A percentile compares a stretch with the other conserved stretches of the same genome.
Evolutionary conservation across 768 basidiomycete genomes (phyloP).

Genomic region (Boletus subcaerulescens): DNA sequence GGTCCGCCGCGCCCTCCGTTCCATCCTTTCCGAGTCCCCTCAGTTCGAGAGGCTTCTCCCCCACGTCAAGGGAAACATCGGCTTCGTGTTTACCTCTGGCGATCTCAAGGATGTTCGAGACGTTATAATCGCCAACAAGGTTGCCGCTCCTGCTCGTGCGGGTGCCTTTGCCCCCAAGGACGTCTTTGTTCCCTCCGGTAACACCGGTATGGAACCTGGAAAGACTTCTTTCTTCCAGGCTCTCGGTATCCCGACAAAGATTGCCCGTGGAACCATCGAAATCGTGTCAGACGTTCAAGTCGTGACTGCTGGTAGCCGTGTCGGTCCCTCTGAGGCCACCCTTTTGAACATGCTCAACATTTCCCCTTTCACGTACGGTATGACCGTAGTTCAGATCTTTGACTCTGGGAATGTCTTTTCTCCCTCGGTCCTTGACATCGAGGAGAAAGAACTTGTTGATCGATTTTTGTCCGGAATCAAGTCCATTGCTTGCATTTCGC

Average conservation of each 20-base stretch:
- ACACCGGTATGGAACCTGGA: constrained; percentile 99
- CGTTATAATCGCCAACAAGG: constrained; percentile 93
- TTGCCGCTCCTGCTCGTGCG: constrained; percentile 97
- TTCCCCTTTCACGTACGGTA: constrained; percentile 99
- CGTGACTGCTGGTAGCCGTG: constrained; percentile 87
- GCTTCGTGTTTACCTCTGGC: constrained; percentile 92
- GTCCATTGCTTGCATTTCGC: constrained; percentile 92
- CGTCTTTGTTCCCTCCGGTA: constrained; percentile 88
- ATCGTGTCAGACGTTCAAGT: constrained; percentile 97
- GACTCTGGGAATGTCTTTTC: constrained; percentile 92
- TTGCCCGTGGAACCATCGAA: constrained; percentile 99
- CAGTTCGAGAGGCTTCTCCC: constrained; percentile 97
- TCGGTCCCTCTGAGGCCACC: constrained; percentile 96
- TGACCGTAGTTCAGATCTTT: constrained; percentile 97
- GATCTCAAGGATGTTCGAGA: constrained; percentile 97
- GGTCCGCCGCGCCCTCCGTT: constrained; percentile 96
- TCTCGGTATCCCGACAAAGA: constrained; percentile 98
- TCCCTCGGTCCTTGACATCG: constrained; percentile 87
- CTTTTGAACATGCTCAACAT: constrained; percentile 99
- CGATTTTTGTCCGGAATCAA: constrained; percentile 93
- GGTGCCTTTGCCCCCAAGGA: constrained; percentile 94
- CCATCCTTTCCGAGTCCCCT: constrained; percentile 85
- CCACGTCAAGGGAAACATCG: constrained; percentile 95
- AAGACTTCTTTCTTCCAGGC: constrained; percentile 99
- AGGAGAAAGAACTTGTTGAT: constrained; percentile 86